Conservation (phyloP, 1,284 basidiomycete genomes). For the Puccinia horiana region DNA sequence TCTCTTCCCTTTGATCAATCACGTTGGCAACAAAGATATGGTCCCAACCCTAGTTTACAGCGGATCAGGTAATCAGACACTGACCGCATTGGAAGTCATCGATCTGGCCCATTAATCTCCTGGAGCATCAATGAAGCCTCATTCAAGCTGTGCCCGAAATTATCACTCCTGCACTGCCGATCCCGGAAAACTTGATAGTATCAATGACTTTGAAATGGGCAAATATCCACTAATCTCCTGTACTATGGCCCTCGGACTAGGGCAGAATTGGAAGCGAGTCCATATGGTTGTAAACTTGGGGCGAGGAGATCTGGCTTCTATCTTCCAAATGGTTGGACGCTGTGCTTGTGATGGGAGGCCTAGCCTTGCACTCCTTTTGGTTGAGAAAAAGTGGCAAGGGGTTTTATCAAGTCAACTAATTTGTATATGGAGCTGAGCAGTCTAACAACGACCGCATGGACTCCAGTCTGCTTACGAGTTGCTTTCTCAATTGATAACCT, state of each 20-base stretch:
- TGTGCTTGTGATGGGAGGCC: not conserved
- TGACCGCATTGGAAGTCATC: not conserved
- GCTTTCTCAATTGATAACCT: not conserved
- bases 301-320: not conserved
- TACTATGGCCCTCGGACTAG: not conserved
- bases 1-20: not conserved
- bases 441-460: not conserved
- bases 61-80: not conserved
- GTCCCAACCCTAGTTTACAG: slow-evolving; percentile 5
- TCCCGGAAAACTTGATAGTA: not conserved
- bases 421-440: not conserved
- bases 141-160: not conserved
- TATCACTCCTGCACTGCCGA: not conserved
- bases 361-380: not conserved
- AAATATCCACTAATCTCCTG: not conserved
- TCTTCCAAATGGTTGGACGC: slow-evolving; percentile 16
- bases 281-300: not conserved
- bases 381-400: not conserved
- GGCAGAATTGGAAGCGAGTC: not conserved
- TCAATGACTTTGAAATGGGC: not conserved
- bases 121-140: not conserved
- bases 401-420: not conserved
- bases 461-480: not conserved
- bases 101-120: not conserved
- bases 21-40: not conserved